Conservation (phyloP, 23 red algal genomes). For the Gracilariopsis chorda region DNA sequence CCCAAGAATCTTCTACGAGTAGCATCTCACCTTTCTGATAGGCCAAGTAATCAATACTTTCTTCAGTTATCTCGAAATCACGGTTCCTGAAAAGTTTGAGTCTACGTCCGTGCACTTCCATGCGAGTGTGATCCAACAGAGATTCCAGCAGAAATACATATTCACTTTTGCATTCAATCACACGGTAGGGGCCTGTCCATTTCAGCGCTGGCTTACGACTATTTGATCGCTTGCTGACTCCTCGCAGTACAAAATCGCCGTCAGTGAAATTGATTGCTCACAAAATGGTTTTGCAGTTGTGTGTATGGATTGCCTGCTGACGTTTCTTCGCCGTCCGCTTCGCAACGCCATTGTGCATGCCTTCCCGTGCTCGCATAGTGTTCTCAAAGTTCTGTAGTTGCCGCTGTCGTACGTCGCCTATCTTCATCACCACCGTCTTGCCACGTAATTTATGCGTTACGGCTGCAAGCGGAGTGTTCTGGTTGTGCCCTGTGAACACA, state of each 20-base stretch:
- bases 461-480: neutral
- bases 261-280: neutral
- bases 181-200: too few species aligned
- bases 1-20: too few species aligned
- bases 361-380: neutral
- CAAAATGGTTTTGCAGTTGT: neutral
- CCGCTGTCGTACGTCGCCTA: neutral
- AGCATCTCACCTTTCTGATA: too few species aligned
- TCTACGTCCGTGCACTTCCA: too few species aligned
- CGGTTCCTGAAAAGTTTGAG: too few species aligned
- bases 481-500: neutral
- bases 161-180: too few species aligned
- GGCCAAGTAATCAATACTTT: too few species aligned
- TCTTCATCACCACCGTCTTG: neutral
- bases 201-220: too few species aligned
- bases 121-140: too few species aligned
- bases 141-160: too few species aligned
- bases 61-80: too few species aligned
- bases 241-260: slow-evolving; percentile 25
- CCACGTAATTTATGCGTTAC: neutral
- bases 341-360: neutral
- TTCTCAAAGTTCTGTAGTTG: neutral
- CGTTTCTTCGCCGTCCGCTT: neutral
- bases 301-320: neutral
- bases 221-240: too few species aligned